Conservation (phyloP, 2,329 filamentous ascomycete species). For the Xylariaceae sp. region DNA sequence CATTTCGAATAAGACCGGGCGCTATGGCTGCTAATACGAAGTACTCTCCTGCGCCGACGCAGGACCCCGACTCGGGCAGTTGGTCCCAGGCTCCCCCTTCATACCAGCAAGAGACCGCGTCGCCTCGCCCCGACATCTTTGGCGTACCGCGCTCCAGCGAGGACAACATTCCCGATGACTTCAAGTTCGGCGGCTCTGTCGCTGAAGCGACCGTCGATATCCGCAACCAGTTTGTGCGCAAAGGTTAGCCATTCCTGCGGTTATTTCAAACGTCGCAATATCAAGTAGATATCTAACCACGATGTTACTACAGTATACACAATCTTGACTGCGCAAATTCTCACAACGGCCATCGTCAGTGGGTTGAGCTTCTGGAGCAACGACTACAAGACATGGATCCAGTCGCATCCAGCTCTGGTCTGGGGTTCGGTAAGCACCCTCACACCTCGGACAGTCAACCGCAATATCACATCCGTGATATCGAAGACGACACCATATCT, state of each 20-base stretch:
- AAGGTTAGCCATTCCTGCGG: conserved; percentile 37
- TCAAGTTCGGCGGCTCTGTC: conserved; percentile 96
- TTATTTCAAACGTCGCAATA: background rate
- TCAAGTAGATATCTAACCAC: background rate
- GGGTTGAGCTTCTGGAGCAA: conserved; percentile 78
- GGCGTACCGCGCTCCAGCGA: conserved; percentile 70
- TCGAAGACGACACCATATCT: background rate
- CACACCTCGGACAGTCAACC: background rate
- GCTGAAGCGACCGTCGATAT: conserved; percentile 93
- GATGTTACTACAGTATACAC: conserved; percentile 63
- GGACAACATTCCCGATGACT: conserved; percentile 93
- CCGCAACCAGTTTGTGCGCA: conserved; percentile 92
- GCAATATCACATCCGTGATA: background rate
- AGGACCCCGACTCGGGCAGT: conserved; percentile 73
- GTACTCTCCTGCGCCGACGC: conserved; percentile 77
- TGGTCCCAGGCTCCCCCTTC: conserved; percentile 70
- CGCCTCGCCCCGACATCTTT: conserved; percentile 54
- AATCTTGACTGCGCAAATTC: conserved; percentile 90
- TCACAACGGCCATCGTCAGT: conserved; percentile 76
- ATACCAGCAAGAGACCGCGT: conserved; percentile 58
- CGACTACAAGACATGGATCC: conserved; percentile 81
- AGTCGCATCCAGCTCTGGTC: conserved; percentile 75
- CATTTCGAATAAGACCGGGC: background rate
- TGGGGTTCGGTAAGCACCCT: conserved; percentile 62
- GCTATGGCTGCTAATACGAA: conserved; percentile 70